Conservation (phyloP, 2,329 filamentous ascomycete genomes). For the Raffaelea deltoideospora region DNA sequence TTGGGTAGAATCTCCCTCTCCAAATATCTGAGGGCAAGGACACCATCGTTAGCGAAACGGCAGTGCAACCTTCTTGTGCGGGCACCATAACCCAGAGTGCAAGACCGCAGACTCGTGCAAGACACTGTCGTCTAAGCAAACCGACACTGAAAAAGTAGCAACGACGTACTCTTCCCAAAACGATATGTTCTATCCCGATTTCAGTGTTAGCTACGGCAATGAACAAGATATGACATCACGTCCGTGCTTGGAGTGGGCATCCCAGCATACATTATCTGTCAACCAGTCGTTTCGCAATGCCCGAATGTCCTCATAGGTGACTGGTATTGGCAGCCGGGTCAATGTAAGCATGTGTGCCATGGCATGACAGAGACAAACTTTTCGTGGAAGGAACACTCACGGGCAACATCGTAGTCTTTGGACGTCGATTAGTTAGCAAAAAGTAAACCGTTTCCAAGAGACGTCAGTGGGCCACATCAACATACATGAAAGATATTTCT, state of each 20-base stretch:
- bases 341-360: not conserved
- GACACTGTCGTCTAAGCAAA: not conserved
- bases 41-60: not conserved
- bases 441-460: not conserved
- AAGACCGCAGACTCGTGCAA: too few relatives aligned
- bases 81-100: too few relatives aligned
- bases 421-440: too few relatives aligned
- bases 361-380: too few relatives aligned
- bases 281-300: conserved; percentile 87
- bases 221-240: not conserved
- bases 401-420: conserved; percentile 25
- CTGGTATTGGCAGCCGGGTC: conserved; percentile 23
- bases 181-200: conserved; percentile 84
- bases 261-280: conserved; percentile 66
- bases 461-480: not conserved
- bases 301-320: conserved; percentile 80
- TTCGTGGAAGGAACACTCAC: conserved; percentile 1
- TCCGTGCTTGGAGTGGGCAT: too few relatives aligned
- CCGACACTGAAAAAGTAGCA: not conserved
- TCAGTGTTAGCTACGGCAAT: conserved; percentile 11
- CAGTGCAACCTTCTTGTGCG: not conserved
- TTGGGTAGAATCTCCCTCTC: conserved; percentile 74
- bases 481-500: conserved; percentile 22
- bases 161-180: conserved; percentile 84
- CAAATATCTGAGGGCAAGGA: conserved; percentile 42